Percentiles rank a stretch among this genome's conserved stretches.
phyloP scores from a whole-genome alignment of 1,284 basidiomycete genomes.

The Ganoderma leucocontextum region DNA sequence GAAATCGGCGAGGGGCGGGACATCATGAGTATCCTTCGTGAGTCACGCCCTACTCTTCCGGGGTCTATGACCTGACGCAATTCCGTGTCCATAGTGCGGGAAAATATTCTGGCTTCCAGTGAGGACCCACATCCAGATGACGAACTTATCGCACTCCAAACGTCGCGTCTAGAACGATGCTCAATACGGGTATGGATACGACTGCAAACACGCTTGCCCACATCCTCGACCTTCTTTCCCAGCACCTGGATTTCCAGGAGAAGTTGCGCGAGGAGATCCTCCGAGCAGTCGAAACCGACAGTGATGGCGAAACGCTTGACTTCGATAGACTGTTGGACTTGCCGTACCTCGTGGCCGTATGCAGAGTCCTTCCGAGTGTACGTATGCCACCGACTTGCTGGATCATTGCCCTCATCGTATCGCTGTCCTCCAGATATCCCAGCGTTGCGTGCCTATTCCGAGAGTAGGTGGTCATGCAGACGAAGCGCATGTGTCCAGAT shows the following conservation, averaged over 20 bases:
- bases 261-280: constrained; percentile 37
- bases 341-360: constrained; percentile 43
- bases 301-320: constrained; percentile 27
- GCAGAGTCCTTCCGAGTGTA: constrained; percentile 40
- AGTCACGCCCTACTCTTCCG: background rate
- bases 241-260: constrained; percentile 17
- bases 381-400: no score
- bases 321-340: constrained; percentile 41
- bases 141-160: constrained; percentile 38
- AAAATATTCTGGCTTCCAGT: constrained; percentile 33
- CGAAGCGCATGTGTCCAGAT: background rate
- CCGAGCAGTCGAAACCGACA: constrained; percentile 23
- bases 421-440: background rate
- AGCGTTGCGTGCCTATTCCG: constrained; percentile 4
- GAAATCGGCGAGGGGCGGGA: constrained; percentile 32
- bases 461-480: background rate
- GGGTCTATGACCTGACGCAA: background rate
- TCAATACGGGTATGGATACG: constrained; percentile 39
- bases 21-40: constrained; percentile 35
- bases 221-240: constrained; percentile 35
- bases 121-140: constrained; percentile 24
- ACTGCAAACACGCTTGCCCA: constrained; percentile 39
- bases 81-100: constrained; percentile 29
- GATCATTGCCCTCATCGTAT: no score
- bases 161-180: constrained; percentile 32